phyloP scores from a whole-genome alignment of 148 eudicot species.

The Amaranthus hypochondriacus region DNA sequence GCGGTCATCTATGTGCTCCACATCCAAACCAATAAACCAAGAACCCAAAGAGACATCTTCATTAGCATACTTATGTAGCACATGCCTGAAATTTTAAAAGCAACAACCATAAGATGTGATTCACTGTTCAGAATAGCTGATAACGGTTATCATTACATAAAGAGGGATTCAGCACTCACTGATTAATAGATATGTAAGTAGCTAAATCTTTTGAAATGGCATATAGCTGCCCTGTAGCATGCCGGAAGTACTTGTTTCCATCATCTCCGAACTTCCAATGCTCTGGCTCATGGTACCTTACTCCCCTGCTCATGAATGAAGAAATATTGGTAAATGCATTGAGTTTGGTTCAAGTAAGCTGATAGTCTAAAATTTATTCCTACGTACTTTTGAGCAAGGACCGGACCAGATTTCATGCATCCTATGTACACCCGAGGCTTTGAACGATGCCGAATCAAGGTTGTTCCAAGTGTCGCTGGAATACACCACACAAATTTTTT shows the following conservation, averaged over 20 bases:
- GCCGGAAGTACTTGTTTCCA: background rate
- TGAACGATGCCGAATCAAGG: background rate
- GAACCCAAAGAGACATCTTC: constrained; percentile 87
- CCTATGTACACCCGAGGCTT: background rate
- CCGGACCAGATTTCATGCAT: background rate
- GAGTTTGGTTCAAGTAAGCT: background rate
- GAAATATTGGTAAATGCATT: background rate
- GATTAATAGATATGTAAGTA: constrained; percentile 53
- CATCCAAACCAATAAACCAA: constrained; percentile 90
- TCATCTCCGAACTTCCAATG: background rate
- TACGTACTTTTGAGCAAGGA: constrained; percentile 11
- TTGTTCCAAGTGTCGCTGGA: background rate
- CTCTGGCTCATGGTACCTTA: constrained; percentile 7
- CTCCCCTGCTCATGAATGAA: constrained; percentile 43
- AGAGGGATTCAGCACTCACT: constrained; percentile 38
- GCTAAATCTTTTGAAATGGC: constrained; percentile 78
- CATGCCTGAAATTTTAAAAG: constrained; percentile 41
- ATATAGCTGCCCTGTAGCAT: constrained; percentile 22
- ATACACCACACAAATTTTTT: background rate
- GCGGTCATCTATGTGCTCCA: constrained; percentile 78
- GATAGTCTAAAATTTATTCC: background rate
- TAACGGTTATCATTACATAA: background rate
- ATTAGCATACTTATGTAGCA: constrained; percentile 74
- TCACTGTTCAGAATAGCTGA: background rate
- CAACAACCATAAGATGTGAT: constrained; percentile 10